A percentile compares a stretch with the other conserved stretches of the same genome.
Evolutionary conservation across 2,329 filamentous ascomycete genomes (phyloP).

Genomic region (Fusarium graminum): DNA sequence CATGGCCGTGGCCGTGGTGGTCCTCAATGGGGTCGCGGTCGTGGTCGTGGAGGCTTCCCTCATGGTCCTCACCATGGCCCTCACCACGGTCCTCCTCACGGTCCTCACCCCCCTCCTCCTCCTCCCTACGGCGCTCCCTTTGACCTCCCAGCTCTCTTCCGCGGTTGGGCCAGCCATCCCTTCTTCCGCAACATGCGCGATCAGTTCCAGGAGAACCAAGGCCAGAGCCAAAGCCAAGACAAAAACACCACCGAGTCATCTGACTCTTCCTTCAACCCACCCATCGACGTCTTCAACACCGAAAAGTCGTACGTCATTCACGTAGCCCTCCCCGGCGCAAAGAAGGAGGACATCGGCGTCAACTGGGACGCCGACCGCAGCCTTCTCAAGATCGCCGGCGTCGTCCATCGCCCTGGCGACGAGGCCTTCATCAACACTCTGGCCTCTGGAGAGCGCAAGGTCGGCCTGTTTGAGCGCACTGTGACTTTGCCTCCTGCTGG

Average conservation of each 20-base stretch:
- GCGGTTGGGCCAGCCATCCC: slow-evolving; percentile 58
- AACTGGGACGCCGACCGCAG: slow-evolving; percentile 79
- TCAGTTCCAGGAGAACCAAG: slow-evolving; percentile 47
- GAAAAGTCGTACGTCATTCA: slow-evolving; percentile 76
- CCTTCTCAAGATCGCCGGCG: slow-evolving; percentile 75
- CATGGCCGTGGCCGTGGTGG: slow-evolving; percentile 42
- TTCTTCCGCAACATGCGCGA: slow-evolving; percentile 58
- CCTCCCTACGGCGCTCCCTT: slow-evolving; percentile 46
- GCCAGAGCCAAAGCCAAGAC: slow-evolving; percentile 25
- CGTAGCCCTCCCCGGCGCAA: slow-evolving; percentile 81
- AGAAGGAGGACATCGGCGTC: slow-evolving; percentile 82
- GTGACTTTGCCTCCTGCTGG: slow-evolving; percentile 69
- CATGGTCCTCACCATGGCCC: slow-evolving; percentile 33
- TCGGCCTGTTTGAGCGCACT: slow-evolving; percentile 80
- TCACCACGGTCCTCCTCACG: slow-evolving; percentile 45
- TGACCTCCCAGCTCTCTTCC: slow-evolving; percentile 58
- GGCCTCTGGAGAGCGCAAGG: slow-evolving; percentile 73
- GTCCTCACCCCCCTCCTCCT: slow-evolving; percentile 34
- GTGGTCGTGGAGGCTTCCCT: slow-evolving; percentile 41
- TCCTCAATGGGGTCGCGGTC: slow-evolving; percentile 41
- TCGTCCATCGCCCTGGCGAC: slow-evolving; percentile 78
- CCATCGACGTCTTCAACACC: slow-evolving; percentile 82
- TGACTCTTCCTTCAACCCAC: slow-evolving; percentile 71
- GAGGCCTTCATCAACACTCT: slow-evolving; percentile 76
- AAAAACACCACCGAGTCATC: slow-evolving; percentile 59